phyloP scores from a whole-genome alignment of 2,329 filamentous ascomycete genomes.

The Paecilomyces niveus region DNA sequence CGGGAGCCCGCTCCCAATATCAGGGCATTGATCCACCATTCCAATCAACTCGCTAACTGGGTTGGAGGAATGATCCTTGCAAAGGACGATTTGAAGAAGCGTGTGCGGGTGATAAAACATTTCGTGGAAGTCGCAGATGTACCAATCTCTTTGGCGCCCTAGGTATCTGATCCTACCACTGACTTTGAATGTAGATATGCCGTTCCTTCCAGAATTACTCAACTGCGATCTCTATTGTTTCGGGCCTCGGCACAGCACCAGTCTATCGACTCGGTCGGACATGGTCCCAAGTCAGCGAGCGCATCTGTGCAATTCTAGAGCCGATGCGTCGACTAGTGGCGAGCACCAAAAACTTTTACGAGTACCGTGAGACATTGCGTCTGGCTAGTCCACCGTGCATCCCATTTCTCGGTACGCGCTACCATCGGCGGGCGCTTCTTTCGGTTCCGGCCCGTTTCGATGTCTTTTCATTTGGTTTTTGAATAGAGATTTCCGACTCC shows the following conservation, averaged over 20 bases:
- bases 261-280: slow-evolving; percentile 86
- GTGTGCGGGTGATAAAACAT: slow-evolving; percentile 91
- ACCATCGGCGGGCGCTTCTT: slow-evolving; percentile 4
- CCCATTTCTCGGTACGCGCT: slow-evolving; percentile 75
- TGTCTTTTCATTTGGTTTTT: background rate
- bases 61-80: slow-evolving; percentile 93
- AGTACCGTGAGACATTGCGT: slow-evolving; percentile 51
- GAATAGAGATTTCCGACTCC: background rate
- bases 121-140: slow-evolving; percentile 90
- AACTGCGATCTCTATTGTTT: slow-evolving; percentile 89
- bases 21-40: slow-evolving; percentile 87
- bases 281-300: slow-evolving; percentile 82
- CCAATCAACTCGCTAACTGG: slow-evolving; percentile 96
- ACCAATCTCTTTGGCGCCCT: slow-evolving; percentile 10
- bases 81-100: slow-evolving; percentile 83
- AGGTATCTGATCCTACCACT: background rate
- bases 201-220: slow-evolving; percentile 87
- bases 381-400: slow-evolving; percentile 88
- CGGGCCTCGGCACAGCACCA: slow-evolving; percentile 80
- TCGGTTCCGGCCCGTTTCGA: background rate
- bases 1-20: slow-evolving; percentile 76
- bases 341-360: slow-evolving; percentile 90
- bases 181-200: slow-evolving; percentile 63
- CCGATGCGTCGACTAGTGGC: slow-evolving; percentile 85
- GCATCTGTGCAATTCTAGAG: slow-evolving; percentile 68